Conservation (phyloP, 352 stramenopile genomes). For the Elongisporangium prolatum region DNA sequence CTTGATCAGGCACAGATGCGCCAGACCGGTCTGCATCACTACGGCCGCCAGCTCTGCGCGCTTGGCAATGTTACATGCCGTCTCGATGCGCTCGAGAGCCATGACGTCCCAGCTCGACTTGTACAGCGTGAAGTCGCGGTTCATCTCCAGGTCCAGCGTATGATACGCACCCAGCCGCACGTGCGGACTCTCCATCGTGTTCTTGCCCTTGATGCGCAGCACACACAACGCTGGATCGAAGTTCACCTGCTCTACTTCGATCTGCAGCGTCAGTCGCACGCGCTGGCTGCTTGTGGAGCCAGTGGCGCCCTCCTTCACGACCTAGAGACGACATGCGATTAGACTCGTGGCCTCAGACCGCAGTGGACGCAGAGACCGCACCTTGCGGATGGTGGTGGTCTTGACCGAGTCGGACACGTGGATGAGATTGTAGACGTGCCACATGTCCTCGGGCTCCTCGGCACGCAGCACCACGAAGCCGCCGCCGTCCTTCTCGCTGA, state of each 20-base stretch:
- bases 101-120: conserved; percentile 98
- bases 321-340: conserved; percentile 28
- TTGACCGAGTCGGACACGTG: conserved; percentile 92
- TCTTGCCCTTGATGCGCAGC: conserved; percentile 94
- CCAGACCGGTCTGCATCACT: conserved; percentile 95
- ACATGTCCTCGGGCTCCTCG: conserved; percentile 97
- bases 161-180: conserved; percentile 97
- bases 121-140: conserved; percentile 94
- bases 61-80: conserved; percentile 92
- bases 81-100: conserved; percentile 95
- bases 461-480: conserved; percentile 91
- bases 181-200: conserved; percentile 92
- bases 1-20: conserved; percentile 97
- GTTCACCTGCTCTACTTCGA: conserved; percentile 95
- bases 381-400: conserved; percentile 97
- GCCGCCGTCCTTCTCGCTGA: conserved; percentile 94
- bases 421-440: conserved; percentile 98
- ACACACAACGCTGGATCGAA: conserved; percentile 93
- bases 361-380: conserved; percentile 19
- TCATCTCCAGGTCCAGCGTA: conserved; percentile 96
- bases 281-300: conserved; percentile 94
- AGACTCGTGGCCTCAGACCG: conserved; percentile 1
- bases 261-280: conserved; percentile 94
- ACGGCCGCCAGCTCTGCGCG: conserved; percentile 95
- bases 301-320: conserved; percentile 94